Percentiles rank a stretch among this genome's conserved stretches.
phyloP scores from a whole-genome alignment of 257 asterid genomes.

The Parsonsia alboflavescens region DNA sequence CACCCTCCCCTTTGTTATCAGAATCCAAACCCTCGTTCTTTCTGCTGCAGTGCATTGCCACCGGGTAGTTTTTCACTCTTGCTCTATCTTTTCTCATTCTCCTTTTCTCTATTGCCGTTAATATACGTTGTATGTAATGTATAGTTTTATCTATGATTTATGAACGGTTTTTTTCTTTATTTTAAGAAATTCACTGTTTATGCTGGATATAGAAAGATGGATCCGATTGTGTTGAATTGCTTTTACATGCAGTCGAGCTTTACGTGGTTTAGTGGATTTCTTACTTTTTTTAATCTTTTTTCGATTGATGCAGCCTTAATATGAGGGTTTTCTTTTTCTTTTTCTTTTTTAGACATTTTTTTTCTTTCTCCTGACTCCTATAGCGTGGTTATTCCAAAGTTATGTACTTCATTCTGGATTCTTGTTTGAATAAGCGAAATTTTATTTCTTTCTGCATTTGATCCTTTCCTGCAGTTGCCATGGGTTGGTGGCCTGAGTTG shows the following conservation, averaged over 20 bases:
- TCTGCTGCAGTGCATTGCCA: neutral
- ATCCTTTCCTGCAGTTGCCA: neutral
- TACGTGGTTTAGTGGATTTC: neutral
- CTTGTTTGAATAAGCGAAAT: neutral
- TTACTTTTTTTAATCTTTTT: no score
- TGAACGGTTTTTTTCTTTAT: neutral
- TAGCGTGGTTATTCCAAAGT: neutral
- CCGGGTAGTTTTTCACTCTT: neutral
- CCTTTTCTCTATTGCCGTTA: neutral
- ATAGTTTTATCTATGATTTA: neutral
- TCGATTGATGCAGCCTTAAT: neutral
- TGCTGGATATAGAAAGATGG: neutral
- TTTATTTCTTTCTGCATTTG: neutral
- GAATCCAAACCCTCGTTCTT: slow-evolving; percentile 8
- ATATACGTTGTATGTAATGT: neutral
- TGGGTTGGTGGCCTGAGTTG: neutral
- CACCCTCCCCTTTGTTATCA: neutral
- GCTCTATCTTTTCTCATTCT: neutral
- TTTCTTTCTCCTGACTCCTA: neutral
- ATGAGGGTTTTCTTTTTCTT: no score
- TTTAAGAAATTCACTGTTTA: slow-evolving; percentile 7
- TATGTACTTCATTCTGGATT: neutral
- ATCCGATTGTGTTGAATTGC: slow-evolving; percentile 2
- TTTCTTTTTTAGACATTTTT: neutral
- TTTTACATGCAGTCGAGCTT: neutral